These are phyloP conservation scores for Penicillium oxalicum DNA, from an alignment of 2,329 filamentous ascomycete species.

Conservation along the genomic window DNA sequence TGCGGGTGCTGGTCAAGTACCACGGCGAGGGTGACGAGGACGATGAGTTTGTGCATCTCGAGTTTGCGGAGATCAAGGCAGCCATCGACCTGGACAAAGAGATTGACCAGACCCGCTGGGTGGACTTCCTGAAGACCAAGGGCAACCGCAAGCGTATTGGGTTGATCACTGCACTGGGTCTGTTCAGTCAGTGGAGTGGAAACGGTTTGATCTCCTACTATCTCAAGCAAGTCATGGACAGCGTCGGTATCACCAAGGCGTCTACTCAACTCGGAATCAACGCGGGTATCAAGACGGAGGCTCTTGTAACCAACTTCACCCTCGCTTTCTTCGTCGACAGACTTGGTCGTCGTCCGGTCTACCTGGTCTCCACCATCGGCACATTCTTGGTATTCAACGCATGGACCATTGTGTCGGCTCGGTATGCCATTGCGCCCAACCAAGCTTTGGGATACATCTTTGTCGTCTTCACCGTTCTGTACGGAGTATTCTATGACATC, in stretches of 20 bases:
- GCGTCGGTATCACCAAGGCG: conserved; percentile 33
- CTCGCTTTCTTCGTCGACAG: conserved; percentile 36
- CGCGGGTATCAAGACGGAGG: conserved; percentile 28
- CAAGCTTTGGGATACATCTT: conserved; percentile 31
- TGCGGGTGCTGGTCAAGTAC: conserved; percentile 11
- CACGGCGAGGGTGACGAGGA: conserved; percentile 15
- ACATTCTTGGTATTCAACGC: conserved; percentile 40
- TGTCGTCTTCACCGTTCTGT: conserved; percentile 39
- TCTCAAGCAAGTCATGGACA: conserved; percentile 31
- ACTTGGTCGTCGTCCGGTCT: conserved; percentile 39
- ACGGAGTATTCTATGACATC: conserved; percentile 37
- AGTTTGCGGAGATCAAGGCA: conserved; percentile 17
- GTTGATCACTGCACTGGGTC: conserved; percentile 47
- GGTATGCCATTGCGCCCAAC: conserved; percentile 27
- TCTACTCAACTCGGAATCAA: conserved; percentile 39
- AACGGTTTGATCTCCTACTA: conserved; percentile 41
- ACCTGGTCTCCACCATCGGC: conserved; percentile 35
- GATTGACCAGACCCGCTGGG: conserved; percentile 41
- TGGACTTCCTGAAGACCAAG: conserved; percentile 34
- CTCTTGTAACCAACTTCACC: conserved; percentile 28
- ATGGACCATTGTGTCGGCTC: conserved; percentile 34
- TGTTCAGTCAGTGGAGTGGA: conserved; percentile 36
- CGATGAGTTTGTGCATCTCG: conserved; percentile 6
- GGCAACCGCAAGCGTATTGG: conserved; percentile 51
- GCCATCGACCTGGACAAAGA: conserved; percentile 41